These are phyloP conservation scores for Fusarium sulawesiense DNA, from an alignment of 2,329 filamentous ascomycete species.

Conservation along the genomic window DNA sequence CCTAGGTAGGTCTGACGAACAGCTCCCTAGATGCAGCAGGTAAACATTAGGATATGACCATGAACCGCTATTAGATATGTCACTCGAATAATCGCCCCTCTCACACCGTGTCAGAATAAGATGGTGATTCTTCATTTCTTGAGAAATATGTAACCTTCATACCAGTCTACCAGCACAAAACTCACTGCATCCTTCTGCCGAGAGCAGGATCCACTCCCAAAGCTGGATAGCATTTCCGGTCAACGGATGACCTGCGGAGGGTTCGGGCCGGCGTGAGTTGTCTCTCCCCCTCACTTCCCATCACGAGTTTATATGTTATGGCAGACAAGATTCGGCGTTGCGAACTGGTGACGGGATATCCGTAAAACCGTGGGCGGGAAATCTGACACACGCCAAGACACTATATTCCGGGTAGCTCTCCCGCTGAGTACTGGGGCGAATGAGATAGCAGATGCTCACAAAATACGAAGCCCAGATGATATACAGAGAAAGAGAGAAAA, in stretches of 20 bases:
- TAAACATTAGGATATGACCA: slow-evolving; percentile 20
- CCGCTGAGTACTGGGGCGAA: slow-evolving; percentile 8
- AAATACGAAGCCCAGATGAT: slow-evolving; percentile 16
- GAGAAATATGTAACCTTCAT: background rate
- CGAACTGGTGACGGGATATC: slow-evolving; percentile 11
- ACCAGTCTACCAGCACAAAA: background rate
- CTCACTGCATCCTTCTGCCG: background rate
- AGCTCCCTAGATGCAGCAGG: slow-evolving; percentile 10
- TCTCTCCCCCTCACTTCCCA: background rate
- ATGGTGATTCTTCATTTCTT: background rate
- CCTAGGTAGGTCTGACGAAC: slow-evolving; percentile 15
- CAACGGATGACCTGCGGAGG: slow-evolving; percentile 12
- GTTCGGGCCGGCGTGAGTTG: slow-evolving; percentile 25
- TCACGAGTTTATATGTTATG: background rate
- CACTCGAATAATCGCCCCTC: background rate
- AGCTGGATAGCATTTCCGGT: slow-evolving; percentile 15
- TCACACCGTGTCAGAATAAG: background rate
- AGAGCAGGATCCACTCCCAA: slow-evolving; percentile 7
- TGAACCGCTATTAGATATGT: slow-evolving; percentile 8
- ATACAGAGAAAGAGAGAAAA: slow-evolving; percentile 16
- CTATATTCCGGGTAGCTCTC: background rate
- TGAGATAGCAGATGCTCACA: slow-evolving; percentile 17
- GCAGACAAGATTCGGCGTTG: background rate
- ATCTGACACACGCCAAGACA: slow-evolving; percentile 29
- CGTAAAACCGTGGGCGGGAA: slow-evolving; percentile 3